Conservation (phyloP, 2,329 filamentous ascomycete genomes). For the Hysterium pulicare region DNA sequence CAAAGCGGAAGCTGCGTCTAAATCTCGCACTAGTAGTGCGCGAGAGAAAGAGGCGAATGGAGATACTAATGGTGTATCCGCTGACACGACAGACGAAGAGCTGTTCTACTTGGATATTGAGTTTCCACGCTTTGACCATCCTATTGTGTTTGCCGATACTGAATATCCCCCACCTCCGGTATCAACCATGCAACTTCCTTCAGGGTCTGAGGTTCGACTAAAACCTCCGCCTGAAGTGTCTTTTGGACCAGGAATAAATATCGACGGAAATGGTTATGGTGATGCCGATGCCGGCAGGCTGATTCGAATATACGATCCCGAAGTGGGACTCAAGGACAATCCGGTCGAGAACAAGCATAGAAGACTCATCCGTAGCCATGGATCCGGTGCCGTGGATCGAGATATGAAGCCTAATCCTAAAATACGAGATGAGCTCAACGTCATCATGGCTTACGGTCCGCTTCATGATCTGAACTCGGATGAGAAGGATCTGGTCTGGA, state of each 20-base stretch:
- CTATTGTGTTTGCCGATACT: slow-evolving; percentile 89
- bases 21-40: background rate
- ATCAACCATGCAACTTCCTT: slow-evolving; percentile 66
- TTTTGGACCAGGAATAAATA: slow-evolving; percentile 84
- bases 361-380: slow-evolving; percentile 82
- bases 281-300: slow-evolving; percentile 58
- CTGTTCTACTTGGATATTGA: slow-evolving; percentile 86
- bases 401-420: slow-evolving; percentile 96
- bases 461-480: slow-evolving; percentile 84
- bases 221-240: slow-evolving; percentile 86
- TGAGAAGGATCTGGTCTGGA: slow-evolving; percentile 96
- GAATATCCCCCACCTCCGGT: slow-evolving; percentile 85
- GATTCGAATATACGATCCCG: slow-evolving; percentile 87
- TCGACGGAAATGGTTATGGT: slow-evolving; percentile 54
- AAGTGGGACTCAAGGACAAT: slow-evolving; percentile 84
- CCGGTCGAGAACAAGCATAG: slow-evolving; percentile 94
- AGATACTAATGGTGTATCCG: slow-evolving; percentile 14
- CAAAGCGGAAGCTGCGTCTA: slow-evolving; percentile 29
- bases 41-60: background rate
- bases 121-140: slow-evolving; percentile 90
- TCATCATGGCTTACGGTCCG: slow-evolving; percentile 87
- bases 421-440: slow-evolving; percentile 87
- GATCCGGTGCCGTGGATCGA: slow-evolving; percentile 90
- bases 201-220: slow-evolving; percentile 62
- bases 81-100: slow-evolving; percentile 50